Evolutionary conservation across 352 stramenopile species (phyloP).

Genomic region (Pythium angustatum): DNA sequence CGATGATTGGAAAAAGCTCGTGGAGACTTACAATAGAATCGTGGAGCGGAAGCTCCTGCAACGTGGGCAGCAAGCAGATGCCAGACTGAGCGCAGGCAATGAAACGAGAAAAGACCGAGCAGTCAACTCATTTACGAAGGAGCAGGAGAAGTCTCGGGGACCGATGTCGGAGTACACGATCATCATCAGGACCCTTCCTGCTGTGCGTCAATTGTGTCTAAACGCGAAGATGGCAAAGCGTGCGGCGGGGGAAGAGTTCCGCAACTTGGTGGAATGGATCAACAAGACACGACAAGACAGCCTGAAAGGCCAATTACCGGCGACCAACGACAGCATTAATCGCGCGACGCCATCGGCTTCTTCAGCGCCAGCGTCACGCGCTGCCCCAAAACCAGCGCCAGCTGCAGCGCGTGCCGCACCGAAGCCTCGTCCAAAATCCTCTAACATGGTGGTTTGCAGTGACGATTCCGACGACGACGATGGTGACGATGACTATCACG

Average conservation of each 20-base stretch:
- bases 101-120: slow-evolving; percentile 53
- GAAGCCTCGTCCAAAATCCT: slow-evolving; percentile 1
- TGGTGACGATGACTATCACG: slow-evolving; percentile 42
- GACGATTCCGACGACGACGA: slow-evolving; percentile 64
- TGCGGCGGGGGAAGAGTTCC: slow-evolving; percentile 69
- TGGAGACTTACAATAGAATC: slow-evolving; percentile 45
- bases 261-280: slow-evolving; percentile 58
- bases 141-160: slow-evolving; percentile 21
- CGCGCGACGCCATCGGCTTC: not conserved
- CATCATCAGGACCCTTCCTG: slow-evolving; percentile 40
- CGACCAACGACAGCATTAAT: not conserved
- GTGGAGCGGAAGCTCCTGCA: slow-evolving; percentile 24
- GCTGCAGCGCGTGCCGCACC: slow-evolving; percentile 4
- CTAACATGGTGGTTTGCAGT: slow-evolving; percentile 55
- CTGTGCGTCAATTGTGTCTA: slow-evolving; percentile 57
- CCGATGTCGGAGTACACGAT: slow-evolving; percentile 60
- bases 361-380: slow-evolving; percentile 6
- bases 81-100: slow-evolving; percentile 66
- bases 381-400: not conserved
- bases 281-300: slow-evolving; percentile 6
- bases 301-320: not conserved
- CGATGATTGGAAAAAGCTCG: slow-evolving; percentile 47
- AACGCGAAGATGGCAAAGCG: slow-evolving; percentile 77
- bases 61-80: slow-evolving; percentile 38
- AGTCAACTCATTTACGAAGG: slow-evolving; percentile 28